Percentiles rank a stretch among this genome's conserved stretches.
These are phyloP conservation scores for Plasmodium coatneyi DNA, from an alignment of 169 alveolate species.

Conservation along the genomic window DNA sequence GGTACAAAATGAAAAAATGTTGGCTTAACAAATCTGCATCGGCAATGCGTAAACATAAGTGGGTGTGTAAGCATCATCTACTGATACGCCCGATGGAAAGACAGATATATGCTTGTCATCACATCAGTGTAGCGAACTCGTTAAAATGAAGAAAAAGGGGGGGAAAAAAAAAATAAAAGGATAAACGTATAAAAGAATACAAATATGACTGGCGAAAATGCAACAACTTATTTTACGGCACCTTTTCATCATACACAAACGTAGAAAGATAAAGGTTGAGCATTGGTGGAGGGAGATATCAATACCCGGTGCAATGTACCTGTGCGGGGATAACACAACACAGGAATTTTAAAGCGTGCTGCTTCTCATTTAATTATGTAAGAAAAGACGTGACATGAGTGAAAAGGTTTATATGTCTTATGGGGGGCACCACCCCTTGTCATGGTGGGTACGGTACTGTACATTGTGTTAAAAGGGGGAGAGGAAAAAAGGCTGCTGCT, in stretches of 20 bases:
- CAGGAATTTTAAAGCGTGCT: background rate
- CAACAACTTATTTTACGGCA: background rate
- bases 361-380: background rate
- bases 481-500: background rate
- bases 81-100: background rate
- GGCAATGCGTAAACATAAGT: background rate
- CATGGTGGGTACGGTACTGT: background rate
- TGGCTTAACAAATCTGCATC: background rate
- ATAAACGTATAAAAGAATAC: background rate
- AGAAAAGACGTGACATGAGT: background rate
- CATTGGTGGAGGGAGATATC: background rate
- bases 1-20: background rate
- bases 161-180: background rate
- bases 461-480: background rate
- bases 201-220: background rate
- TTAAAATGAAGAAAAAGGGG: background rate
- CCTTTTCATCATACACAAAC: background rate
- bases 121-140: background rate
- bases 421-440: background rate
- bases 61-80: background rate
- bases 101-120: background rate
- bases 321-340: background rate
- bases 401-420: background rate
- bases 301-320: background rate
- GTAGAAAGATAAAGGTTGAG: background rate